Evolutionary conservation across 495 filamentous ascomycete species (phyloP).

Genomic region (Xylaria nigripes): DNA sequence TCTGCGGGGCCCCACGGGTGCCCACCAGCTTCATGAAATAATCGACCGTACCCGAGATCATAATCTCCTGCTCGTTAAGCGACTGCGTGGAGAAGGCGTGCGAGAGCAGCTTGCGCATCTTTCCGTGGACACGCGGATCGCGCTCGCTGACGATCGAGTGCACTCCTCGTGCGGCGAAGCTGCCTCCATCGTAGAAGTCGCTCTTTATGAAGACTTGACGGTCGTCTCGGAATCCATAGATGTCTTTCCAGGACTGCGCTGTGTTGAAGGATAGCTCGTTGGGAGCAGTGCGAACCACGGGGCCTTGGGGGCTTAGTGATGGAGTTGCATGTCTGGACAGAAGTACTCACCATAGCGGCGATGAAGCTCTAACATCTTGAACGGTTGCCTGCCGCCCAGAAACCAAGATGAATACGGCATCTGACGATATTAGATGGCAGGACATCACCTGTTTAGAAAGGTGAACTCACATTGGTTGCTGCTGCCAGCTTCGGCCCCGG

Average conservation of each 20-base stretch:
- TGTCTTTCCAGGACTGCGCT: conserved; percentile 43
- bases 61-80: conserved; percentile 39
- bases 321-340: background rate
- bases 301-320: conserved; percentile 15
- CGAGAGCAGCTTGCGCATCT: conserved; percentile 37
- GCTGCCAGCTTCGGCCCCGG: conserved; percentile 44
- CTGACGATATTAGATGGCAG: background rate
- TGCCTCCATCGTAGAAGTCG: conserved; percentile 25
- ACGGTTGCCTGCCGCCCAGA: conserved; percentile 12
- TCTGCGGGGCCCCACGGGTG: conserved; percentile 1
- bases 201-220: conserved; percentile 27
- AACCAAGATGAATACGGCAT: conserved; percentile 9
- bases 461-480: conserved; percentile 15
- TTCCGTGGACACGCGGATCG: conserved; percentile 33
- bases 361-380: conserved; percentile 8
- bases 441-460: too few relatives aligned
- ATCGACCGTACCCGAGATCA: conserved; percentile 37
- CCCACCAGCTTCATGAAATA: conserved; percentile 35
- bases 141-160: conserved; percentile 26
- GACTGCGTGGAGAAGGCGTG: conserved; percentile 46
- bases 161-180: conserved; percentile 7
- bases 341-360: conserved; percentile 7
- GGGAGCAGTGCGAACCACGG: conserved; percentile 44
- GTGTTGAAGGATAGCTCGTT: conserved; percentile 45
- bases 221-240: conserved; percentile 35